phyloP scores from a whole-genome alignment of 2,329 filamentous ascomycete species.

The Colletotrichum siamense region DNA sequence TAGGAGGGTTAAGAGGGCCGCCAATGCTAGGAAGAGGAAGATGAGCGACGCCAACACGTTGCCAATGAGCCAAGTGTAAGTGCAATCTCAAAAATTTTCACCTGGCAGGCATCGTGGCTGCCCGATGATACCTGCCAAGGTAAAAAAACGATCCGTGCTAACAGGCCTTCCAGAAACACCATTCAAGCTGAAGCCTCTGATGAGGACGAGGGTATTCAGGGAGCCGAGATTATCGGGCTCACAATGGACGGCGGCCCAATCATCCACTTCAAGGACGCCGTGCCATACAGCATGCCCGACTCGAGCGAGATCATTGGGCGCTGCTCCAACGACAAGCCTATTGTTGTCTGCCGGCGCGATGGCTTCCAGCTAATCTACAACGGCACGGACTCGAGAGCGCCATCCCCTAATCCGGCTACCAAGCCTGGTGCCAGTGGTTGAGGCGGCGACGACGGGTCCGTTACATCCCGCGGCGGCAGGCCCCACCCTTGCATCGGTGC shows the following conservation, averaged over 20 bases:
- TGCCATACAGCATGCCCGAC: conserved; percentile 33
- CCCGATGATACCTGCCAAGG: conserved; percentile 20
- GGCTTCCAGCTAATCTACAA: conserved; percentile 35
- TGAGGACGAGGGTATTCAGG: conserved; percentile 31
- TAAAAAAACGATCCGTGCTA: conserved; percentile 20
- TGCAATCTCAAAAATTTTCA: conserved; percentile 1
- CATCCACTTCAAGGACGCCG: conserved; percentile 44
- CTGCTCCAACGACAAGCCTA: conserved; percentile 37
- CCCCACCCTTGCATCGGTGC: conserved; percentile 18
- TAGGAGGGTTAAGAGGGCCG: conserved; percentile 38
- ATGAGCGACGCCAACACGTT: conserved; percentile 29
- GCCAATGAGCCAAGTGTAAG: conserved; percentile 51
- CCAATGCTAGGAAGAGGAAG: conserved; percentile 24
- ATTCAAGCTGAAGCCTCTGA: conserved; percentile 32
- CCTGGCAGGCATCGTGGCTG: background rate
- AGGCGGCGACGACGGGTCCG: background rate
- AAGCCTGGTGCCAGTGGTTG: conserved; percentile 3
- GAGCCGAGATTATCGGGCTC: conserved; percentile 47
- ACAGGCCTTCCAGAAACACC: conserved; percentile 36
- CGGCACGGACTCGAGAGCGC: conserved; percentile 5
- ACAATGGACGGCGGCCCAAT: conserved; percentile 52
- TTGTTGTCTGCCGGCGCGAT: conserved; percentile 43
- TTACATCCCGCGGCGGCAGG: conserved; percentile 13
- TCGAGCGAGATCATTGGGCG: conserved; percentile 42
- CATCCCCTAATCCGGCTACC: conserved; percentile 10